Percentiles rank a stretch among this genome's conserved stretches.
These are phyloP conservation scores for Dothideomycetes sp. DNA, from an alignment of 2,329 filamentous ascomycete genomes.

Conservation along the genomic window DNA sequence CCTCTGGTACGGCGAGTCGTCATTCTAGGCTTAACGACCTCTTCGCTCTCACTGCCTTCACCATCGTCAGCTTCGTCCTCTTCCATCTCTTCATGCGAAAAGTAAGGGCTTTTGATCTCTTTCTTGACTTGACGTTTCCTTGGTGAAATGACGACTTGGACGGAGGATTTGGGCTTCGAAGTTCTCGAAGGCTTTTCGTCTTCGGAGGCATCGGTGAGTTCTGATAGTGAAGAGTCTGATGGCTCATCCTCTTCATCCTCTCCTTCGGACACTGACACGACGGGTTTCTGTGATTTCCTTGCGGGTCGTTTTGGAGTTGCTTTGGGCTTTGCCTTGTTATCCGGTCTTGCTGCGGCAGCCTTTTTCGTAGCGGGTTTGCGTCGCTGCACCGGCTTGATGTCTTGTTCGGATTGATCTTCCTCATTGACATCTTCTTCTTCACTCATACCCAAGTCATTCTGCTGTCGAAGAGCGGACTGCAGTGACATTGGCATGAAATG, in stretches of 20 bases:
- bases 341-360: neutral
- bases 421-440: slow-evolving; percentile 13
- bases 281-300: slow-evolving; percentile 6
- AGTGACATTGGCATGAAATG: slow-evolving; percentile 29
- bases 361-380: neutral
- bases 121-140: slow-evolving; percentile 12
- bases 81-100: slow-evolving; percentile 18
- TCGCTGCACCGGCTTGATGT: slow-evolving; percentile 1
- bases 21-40: slow-evolving; percentile 22
- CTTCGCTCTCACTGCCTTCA: slow-evolving; percentile 19
- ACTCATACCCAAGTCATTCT: neutral
- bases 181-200: neutral
- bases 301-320: slow-evolving; percentile 1
- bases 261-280: slow-evolving; percentile 6
- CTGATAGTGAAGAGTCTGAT: neutral
- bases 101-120: slow-evolving; percentile 21
- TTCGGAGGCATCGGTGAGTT: slow-evolving; percentile 6
- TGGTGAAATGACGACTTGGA: slow-evolving; percentile 20
- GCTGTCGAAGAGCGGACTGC: slow-evolving; percentile 21
- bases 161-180: slow-evolving; percentile 15
- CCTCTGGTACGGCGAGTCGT: slow-evolving; percentile 25
- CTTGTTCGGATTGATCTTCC: slow-evolving; percentile 12
- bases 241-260: slow-evolving; percentile 1
- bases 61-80: slow-evolving; percentile 16
- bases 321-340: slow-evolving; percentile 6